These are phyloP conservation scores for Fraxinus albicans DNA, from an alignment of 305 asterid species.

Conservation along the genomic window DNA sequence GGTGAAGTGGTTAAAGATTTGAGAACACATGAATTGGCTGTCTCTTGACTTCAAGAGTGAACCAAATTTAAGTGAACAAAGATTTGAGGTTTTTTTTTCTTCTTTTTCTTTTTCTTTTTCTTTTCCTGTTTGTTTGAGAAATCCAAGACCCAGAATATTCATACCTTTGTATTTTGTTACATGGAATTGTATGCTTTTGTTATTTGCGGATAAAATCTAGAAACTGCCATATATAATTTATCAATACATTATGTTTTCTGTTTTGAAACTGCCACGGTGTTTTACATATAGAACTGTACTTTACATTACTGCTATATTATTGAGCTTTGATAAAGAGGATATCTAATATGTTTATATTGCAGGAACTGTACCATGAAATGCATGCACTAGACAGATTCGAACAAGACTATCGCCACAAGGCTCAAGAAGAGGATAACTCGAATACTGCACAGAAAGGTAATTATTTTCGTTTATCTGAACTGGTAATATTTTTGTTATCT, in stretches of 20 bases:
- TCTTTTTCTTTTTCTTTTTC: not conserved
- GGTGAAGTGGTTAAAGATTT: not conserved
- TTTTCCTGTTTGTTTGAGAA: not conserved
- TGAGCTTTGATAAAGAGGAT: constrained; percentile 21
- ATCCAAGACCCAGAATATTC: not conserved
- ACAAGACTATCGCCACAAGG: constrained; percentile 84
- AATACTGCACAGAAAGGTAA: constrained; percentile 66
- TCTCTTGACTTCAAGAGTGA: not conserved
- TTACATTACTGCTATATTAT: not conserved
- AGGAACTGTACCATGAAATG: constrained; percentile 98
- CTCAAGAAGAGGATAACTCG: constrained; percentile 78
- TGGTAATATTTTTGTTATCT: not conserved
- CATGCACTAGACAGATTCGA: constrained; percentile 95
- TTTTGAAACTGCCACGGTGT: not conserved
- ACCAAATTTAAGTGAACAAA: not conserved
- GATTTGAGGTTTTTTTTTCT: not conserved
- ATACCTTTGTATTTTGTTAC: not conserved
- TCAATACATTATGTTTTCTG: not conserved
- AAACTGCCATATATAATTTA: not conserved
- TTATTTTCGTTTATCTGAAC: not conserved
- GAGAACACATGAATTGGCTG: not conserved
- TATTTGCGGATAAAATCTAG: not conserved
- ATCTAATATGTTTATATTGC: constrained; percentile 33
- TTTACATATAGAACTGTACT: not conserved
- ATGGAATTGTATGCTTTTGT: not conserved